phyloP scores from a whole-genome alignment of 2,329 filamentous ascomycete species.

The Penicillium concentricum region DNA sequence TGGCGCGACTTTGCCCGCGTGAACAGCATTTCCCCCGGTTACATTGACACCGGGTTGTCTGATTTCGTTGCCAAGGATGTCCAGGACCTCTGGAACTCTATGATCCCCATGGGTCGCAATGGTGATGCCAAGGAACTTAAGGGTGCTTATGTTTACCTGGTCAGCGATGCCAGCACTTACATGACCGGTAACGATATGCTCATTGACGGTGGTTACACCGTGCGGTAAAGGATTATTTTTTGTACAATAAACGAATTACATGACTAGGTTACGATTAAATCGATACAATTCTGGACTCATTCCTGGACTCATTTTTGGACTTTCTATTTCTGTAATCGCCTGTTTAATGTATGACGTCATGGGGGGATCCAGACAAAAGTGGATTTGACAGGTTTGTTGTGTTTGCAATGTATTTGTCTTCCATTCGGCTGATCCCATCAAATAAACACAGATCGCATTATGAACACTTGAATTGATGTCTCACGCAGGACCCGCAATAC shows the following conservation, averaged over 20 bases:
- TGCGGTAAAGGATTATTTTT: slow-evolving; percentile 33
- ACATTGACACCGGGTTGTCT: slow-evolving; percentile 66
- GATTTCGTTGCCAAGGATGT: slow-evolving; percentile 62
- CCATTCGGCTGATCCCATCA: neutral
- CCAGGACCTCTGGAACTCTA: slow-evolving; percentile 58
- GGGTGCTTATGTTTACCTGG: slow-evolving; percentile 55
- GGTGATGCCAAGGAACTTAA: slow-evolving; percentile 66
- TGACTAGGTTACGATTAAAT: neutral
- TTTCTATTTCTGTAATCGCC: neutral
- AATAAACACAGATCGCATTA: too few relatives aligned
- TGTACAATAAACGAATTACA: slow-evolving; percentile 10
- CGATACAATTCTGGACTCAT: neutral
- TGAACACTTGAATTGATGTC: too few relatives aligned
- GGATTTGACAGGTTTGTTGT: neutral
- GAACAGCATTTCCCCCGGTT: slow-evolving; percentile 67
- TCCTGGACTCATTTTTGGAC: too few relatives aligned
- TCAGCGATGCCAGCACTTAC: slow-evolving; percentile 50
- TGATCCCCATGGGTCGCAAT: slow-evolving; percentile 61
- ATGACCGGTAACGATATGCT: slow-evolving; percentile 50
- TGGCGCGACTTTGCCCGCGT: slow-evolving; percentile 69
- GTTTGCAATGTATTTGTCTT: neutral
- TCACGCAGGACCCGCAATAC: slow-evolving; percentile 35
- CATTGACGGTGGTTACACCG: slow-evolving; percentile 52
- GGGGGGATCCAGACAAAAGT: rapidly evolving
- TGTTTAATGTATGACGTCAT: neutral